phyloP scores from a whole-genome alignment of 192 early-diverging fungal genomes.

The Entomortierella lignicola region DNA sequence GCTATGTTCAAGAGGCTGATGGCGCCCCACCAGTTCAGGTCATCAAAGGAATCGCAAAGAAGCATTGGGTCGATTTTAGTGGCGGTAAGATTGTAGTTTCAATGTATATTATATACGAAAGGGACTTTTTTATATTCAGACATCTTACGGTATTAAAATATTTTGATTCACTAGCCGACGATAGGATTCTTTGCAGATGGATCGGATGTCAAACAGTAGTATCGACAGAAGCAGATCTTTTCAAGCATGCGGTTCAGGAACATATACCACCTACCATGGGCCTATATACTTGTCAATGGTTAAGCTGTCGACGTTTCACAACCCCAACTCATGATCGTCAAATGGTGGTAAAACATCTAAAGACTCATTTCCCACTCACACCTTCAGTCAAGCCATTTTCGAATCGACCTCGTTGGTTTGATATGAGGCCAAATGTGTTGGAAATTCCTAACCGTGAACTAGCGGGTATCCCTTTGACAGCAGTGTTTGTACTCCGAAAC shows the following conservation, averaged over 20 bases:
- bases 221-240: constrained; percentile 53
- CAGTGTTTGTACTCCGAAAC: constrained; percentile 65
- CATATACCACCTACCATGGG: constrained; percentile 53
- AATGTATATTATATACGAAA: not conserved
- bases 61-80: constrained; percentile 51
- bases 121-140: no score
- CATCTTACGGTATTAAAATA: no score
- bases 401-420: constrained; percentile 38
- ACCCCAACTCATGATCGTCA: constrained; percentile 42
- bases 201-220: constrained; percentile 58
- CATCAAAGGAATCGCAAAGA: constrained; percentile 47
- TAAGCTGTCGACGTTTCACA: constrained; percentile 57
- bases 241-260: constrained; percentile 62
- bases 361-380: constrained; percentile 62
- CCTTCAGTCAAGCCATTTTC: constrained; percentile 48
- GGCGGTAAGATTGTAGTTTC: constrained; percentile 17
- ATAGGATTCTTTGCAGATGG: constrained; percentile 62
- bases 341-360: constrained; percentile 58
- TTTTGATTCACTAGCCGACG: constrained; percentile 9
- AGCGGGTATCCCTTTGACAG: constrained; percentile 67
- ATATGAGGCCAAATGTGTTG: constrained; percentile 57
- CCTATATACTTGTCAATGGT: constrained; percentile 62
- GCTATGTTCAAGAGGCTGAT: constrained; percentile 24
- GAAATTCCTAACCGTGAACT: constrained; percentile 44
- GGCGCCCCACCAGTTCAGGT: constrained; percentile 40